A percentile compares a stretch with the other conserved stretches of the same genome.
phyloP scores from a whole-genome alignment of 129 eudicot genomes.

The Ambrosia artemisiifolia region DNA sequence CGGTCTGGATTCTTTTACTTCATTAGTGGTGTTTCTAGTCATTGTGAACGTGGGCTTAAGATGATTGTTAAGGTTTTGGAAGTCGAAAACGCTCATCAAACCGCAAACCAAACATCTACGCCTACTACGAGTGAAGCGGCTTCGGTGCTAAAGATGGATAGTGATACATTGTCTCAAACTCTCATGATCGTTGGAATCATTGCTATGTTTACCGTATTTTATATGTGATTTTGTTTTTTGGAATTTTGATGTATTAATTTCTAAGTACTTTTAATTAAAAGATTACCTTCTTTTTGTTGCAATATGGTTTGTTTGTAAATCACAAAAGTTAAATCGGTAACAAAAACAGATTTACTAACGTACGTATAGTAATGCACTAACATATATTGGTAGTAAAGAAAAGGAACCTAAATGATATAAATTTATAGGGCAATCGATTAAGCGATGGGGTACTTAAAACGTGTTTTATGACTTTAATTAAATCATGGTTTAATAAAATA shows the following conservation, averaged over 20 bases:
- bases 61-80: conserved; percentile 77
- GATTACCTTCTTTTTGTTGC: no score
- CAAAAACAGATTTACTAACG: no score
- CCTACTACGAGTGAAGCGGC: conserved; percentile 20
- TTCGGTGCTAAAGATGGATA: conserved; percentile 15
- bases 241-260: conserved; percentile 12
- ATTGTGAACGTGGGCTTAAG: conserved; percentile 63
- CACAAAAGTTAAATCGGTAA: no score
- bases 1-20: conserved; percentile 65
- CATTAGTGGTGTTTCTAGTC: conserved; percentile 66
- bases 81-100: conserved; percentile 26
- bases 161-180: conserved; percentile 24
- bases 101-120: conserved; percentile 33
- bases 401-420: background rate
- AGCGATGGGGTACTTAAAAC: conserved; percentile 5
- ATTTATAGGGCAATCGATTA: background rate
- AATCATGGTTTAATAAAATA: conserved; percentile 20
- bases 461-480: conserved; percentile 11
- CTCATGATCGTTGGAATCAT: conserved; percentile 17
- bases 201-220: conserved; percentile 28
- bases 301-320: no score
- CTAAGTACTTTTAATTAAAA: background rate
- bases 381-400: background rate
- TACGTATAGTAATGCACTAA: no score
- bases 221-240: conserved; percentile 24